Percentiles rank a stretch among this genome's conserved stretches.
These are phyloP conservation scores for Aspergillus coremiiformis DNA, from an alignment of 495 filamentous ascomycete genomes.

Conservation along the genomic window DNA sequence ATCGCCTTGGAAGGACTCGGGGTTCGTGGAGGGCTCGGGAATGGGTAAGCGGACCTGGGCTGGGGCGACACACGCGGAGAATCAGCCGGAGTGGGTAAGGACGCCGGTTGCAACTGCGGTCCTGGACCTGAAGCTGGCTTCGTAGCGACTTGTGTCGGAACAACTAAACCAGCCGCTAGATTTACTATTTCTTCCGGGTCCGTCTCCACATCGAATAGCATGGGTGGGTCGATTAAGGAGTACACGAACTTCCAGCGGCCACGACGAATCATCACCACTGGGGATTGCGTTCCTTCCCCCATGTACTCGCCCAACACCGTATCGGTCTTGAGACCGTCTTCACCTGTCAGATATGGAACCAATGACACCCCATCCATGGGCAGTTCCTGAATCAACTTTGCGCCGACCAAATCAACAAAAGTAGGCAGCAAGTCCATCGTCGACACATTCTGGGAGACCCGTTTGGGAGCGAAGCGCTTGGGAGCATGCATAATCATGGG, in stretches of 20 bases:
- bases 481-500: conserved; percentile 73
- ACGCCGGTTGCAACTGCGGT: conserved; percentile 10
- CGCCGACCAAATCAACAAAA: conserved; percentile 69
- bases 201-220: conserved; percentile 64
- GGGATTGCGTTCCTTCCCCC: conserved; percentile 77
- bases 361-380: conserved; percentile 75
- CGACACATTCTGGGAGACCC: conserved; percentile 68
- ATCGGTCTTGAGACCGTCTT: conserved; percentile 49
- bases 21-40: conserved; percentile 38
- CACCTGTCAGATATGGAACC: conserved; percentile 59
- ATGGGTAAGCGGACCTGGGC: conserved; percentile 30
- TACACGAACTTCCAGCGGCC: conserved; percentile 78
- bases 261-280: conserved; percentile 84
- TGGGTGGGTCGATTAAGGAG: conserved; percentile 69
- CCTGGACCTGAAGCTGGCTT: conserved; percentile 12
- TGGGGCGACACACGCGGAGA: conserved; percentile 28
- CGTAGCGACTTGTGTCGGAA: conserved; percentile 3
- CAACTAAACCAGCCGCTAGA: conserved; percentile 43
- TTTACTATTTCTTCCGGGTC: conserved; percentile 73
- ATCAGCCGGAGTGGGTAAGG: conserved; percentile 35
- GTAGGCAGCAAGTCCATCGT: conserved; percentile 82
- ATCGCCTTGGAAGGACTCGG: conserved; percentile 31
- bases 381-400: conserved; percentile 50
- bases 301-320: conserved; percentile 84
- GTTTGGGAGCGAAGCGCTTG: conserved; percentile 55